Evolutionary conservation across 441 rosid genomes (phyloP), one percentile per base, ranked within the genome.

Genomic region (Corymbia calophylla): DNA sequence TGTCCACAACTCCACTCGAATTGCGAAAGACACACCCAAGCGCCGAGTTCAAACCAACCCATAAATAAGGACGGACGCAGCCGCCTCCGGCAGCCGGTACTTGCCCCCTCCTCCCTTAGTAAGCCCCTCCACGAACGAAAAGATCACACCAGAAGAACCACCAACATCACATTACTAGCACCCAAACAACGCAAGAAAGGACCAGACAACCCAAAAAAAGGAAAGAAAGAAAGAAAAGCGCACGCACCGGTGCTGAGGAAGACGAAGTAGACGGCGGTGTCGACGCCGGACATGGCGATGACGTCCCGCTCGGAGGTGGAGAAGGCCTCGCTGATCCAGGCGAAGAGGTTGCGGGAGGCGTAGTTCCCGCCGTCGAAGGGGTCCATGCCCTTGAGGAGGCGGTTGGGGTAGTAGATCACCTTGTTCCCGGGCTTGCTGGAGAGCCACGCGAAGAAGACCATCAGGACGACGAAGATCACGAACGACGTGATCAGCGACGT

Each of bases 191-290:
- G 60, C 25, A 11, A 12, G 64, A 48, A 48, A 86, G 6, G 48
- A 35, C 7, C 8, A 48, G 53, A 27, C 12, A 56, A 49, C 39
- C 55, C 5, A 89, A 88, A 81, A 58, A 32, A 86, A 11, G 11
- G 51, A 49, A 49, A 13, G 6, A 12, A 49, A 12, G 6, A 12
- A 49, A 12, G 4, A 39, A 39, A 39, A 53, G 87, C 44, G 27
- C 25, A 64, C 91, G 66, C 89, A 97, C 99, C 98, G 58, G 99
- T 97, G 94, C 92, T 92, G 91, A 97, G 89, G 96, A 96, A 97
- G 89, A 97, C 99, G 90, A 97, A 97, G 96, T 97, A 96, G 91
- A 96, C 99, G 62, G 99, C 99, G 55, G 97, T 91, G 86, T 97
- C 99, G 14, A 97, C 92, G 23, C 99, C 99, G 48, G 99, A 96